Evolutionary conservation across 208 protist species (phyloP).

Genomic region (Leishmania major): DNA sequence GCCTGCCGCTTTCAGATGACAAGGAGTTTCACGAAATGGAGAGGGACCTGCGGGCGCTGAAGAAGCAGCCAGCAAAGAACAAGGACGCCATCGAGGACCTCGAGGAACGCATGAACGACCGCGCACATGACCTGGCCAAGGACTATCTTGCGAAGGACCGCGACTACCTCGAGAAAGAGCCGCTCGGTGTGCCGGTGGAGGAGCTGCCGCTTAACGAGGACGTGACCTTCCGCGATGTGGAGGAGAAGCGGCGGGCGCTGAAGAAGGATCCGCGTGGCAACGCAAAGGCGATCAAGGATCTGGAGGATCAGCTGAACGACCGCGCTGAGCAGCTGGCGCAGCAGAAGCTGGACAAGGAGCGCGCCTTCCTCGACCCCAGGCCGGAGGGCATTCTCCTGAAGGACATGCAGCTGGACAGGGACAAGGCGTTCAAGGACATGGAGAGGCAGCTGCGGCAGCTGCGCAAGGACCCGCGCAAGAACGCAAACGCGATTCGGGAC

Average conservation of each 20-base stretch:
- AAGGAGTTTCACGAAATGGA: constrained; percentile 71
- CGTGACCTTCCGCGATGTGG: constrained; percentile 55
- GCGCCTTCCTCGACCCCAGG: constrained; percentile 55
- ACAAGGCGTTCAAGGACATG: constrained; percentile 54
- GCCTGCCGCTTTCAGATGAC: constrained; percentile 64
- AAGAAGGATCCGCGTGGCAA: constrained; percentile 50
- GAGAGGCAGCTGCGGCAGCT: constrained; percentile 58
- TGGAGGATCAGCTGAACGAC: constrained; percentile 67
- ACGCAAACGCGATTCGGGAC: constrained; percentile 42
- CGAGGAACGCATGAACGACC: constrained; percentile 73
- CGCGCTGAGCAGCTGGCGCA: constrained; percentile 60
- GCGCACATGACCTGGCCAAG: constrained; percentile 66
- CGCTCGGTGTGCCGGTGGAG: constrained; percentile 57
- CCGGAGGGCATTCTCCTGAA: constrained; percentile 60
- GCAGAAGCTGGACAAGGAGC: constrained; percentile 53
- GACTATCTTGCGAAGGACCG: constrained; percentile 52
- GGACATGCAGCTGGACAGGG: constrained; percentile 60
- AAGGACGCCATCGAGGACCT: constrained; percentile 59
- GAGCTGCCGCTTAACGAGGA: constrained; percentile 72
- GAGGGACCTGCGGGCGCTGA: constrained; percentile 60
- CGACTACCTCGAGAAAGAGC: constrained; percentile 51
- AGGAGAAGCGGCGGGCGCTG: constrained; percentile 57
- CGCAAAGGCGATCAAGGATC: constrained; percentile 46
- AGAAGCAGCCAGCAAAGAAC: constrained; percentile 71
- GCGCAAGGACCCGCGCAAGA: constrained; percentile 45